Percentiles rank a stretch among this genome's conserved stretches.
These are phyloP conservation scores for Schizothecium vesticola DNA, from an alignment of 495 filamentous ascomycete genomes.

Conservation along the genomic window DNA sequence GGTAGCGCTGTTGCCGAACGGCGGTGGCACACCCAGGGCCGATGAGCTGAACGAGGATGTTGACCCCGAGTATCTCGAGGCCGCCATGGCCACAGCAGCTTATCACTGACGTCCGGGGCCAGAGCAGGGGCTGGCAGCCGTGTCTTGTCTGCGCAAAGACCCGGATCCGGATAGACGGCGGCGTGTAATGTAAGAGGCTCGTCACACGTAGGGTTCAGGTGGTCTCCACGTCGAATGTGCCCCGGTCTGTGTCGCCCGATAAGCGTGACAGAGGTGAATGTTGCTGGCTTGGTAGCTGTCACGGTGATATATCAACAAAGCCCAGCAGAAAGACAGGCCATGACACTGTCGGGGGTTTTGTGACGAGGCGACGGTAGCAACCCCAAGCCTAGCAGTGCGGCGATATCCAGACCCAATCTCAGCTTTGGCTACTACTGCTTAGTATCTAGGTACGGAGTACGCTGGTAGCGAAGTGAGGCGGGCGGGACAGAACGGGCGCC, in stretches of 20 bases:
- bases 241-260: neutral
- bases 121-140: neutral
- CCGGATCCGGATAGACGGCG: neutral
- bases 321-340: neutral
- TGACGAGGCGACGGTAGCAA: neutral
- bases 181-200: neutral
- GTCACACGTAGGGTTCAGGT: neutral
- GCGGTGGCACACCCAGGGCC: constrained; percentile 23
- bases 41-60: constrained; percentile 36
- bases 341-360: neutral
- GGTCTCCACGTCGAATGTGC: neutral
- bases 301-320: neutral
- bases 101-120: neutral
- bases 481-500: neutral
- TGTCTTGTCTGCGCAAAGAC: neutral
- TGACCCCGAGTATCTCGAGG: constrained; percentile 29
- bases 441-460: neutral
- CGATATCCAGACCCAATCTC: neutral
- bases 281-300: neutral
- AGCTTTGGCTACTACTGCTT: neutral
- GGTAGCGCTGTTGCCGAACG: constrained; percentile 25
- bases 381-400: neutral
- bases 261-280: neutral
- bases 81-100: constrained; percentile 21
- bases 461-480: neutral